Conservation (phyloP, 495 filamentous ascomycete species). For the Antarctomyces pellizariae region DNA sequence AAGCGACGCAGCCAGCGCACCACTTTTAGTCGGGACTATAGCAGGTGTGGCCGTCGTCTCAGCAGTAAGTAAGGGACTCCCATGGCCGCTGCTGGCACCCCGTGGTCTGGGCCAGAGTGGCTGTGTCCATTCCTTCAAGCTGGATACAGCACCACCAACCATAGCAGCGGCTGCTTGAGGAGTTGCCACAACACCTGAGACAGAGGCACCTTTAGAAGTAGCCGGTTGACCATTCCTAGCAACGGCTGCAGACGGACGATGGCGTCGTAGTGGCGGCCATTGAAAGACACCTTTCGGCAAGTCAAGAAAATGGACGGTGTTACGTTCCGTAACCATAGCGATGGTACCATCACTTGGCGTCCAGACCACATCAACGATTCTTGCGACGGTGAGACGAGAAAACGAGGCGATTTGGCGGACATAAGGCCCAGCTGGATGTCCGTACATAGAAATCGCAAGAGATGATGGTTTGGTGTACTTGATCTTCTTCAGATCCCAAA, state of each 20-base stretch:
- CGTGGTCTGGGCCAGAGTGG: no score
- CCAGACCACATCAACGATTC: slow-evolving; percentile 79
- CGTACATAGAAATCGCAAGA: slow-evolving; percentile 21
- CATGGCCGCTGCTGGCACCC: no score
- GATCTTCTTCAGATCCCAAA: slow-evolving; percentile 80
- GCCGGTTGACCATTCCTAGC: no score
- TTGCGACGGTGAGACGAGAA: slow-evolving; percentile 71
- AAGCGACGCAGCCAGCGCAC: slow-evolving; percentile 26
- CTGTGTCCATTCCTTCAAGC: no score
- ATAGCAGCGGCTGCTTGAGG: no score
- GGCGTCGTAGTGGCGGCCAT: slow-evolving; percentile 71
- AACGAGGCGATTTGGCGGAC: slow-evolving; percentile 73
- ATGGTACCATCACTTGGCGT: slow-evolving; percentile 55
- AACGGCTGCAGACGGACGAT: slow-evolving; percentile 33
- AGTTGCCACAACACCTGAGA: no score
- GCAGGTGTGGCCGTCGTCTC: slow-evolving; percentile 3
- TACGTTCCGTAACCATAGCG: slow-evolving; percentile 71
- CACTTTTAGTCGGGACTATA: no score
- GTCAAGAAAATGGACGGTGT: slow-evolving; percentile 84
- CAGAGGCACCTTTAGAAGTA: no score
- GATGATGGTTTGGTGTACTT: slow-evolving; percentile 28
- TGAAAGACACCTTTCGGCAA: slow-evolving; percentile 61
- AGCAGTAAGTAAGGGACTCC: slow-evolving; percentile 1
- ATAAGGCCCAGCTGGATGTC: slow-evolving; percentile 18
- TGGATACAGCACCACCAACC: no score